Evolutionary conservation across 192 early-diverging fungal genomes (phyloP).

Genomic region (Funneliformis mosseae): DNA sequence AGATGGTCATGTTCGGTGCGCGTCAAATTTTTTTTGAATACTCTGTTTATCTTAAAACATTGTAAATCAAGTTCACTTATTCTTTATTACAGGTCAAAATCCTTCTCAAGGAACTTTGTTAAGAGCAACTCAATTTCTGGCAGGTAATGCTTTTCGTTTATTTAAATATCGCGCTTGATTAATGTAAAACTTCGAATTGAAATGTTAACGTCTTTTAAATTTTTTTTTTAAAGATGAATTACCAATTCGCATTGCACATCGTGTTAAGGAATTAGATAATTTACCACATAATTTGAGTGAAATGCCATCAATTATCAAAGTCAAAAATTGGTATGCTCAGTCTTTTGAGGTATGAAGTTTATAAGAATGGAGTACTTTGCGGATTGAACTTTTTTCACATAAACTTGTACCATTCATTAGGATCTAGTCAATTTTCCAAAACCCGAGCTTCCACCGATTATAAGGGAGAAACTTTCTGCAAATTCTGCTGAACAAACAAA

Average conservation of each 20-base stretch:
- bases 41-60: neutral
- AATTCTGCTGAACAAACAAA: conserved; percentile 33
- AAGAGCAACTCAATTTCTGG: conserved; percentile 77
- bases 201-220: neutral
- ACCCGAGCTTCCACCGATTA: conserved; percentile 42
- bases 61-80: neutral
- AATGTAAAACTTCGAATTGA: neutral
- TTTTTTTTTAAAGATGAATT: too few species aligned
- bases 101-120: conserved; percentile 75
- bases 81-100: conserved; percentile 56
- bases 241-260: conserved; percentile 89
- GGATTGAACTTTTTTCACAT: neutral
- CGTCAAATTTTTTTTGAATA: neutral
- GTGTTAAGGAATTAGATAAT: conserved; percentile 93
- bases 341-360: conserved; percentile 67
- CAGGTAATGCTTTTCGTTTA: conserved; percentile 39
- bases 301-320: conserved; percentile 89
- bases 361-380: neutral
- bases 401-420: conserved; percentile 19
- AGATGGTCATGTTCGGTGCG: conserved; percentile 94
- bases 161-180: neutral
- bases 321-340: conserved; percentile 95
- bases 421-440: conserved; percentile 64
- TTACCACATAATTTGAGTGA: conserved; percentile 82
- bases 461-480: conserved; percentile 35